Percentiles rank a stretch among this genome's conserved stretches.
Evolutionary conservation across 2,329 filamentous ascomycete species (phyloP).

Genomic region (Clonostachys sp.): DNA sequence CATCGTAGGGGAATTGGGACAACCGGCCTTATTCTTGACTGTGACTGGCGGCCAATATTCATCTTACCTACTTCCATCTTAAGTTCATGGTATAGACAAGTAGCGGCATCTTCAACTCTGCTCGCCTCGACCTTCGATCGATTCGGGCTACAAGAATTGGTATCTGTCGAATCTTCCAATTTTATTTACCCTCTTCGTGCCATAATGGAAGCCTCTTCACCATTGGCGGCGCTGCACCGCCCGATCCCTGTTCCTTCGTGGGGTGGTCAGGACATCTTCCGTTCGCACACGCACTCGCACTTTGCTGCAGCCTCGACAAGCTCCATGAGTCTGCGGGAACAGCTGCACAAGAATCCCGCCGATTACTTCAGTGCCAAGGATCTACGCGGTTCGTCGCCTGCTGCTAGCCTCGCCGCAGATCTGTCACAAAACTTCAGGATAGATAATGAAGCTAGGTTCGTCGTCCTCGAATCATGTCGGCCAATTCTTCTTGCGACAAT

Average conservation of each 20-base stretch:
- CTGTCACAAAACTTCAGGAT: constrained; percentile 96
- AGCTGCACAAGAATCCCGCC: constrained; percentile 50
- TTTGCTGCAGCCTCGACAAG: constrained; percentile 50
- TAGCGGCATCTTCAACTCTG: constrained; percentile 11
- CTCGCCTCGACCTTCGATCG: constrained; percentile 8
- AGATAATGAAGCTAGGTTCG: constrained; percentile 77
- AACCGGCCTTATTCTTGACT: too few relatives aligned
- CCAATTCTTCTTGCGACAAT: not conserved
- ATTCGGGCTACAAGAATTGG: constrained; percentile 4
- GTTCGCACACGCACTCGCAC: constrained; percentile 39
- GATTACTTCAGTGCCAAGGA: constrained; percentile 84
- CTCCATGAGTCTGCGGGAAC: constrained; percentile 72
- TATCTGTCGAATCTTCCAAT: constrained; percentile 1
- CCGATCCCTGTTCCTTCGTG: constrained; percentile 56
- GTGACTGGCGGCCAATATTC: too few relatives aligned
- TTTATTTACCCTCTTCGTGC: too few relatives aligned
- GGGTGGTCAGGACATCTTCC: constrained; percentile 48
- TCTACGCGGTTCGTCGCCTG: constrained; percentile 81
- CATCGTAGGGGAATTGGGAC: too few relatives aligned
- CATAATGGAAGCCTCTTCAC: constrained; percentile 86
- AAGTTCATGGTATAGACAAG: constrained; percentile 16
- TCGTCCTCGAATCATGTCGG: constrained; percentile 7
- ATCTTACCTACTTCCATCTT: constrained; percentile 1
- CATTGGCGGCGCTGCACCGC: constrained; percentile 88
- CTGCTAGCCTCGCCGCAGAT: constrained; percentile 85